Base-by-base conservation (phyloP, 257 asterid species). In the Solanum medicagineum region DNA sequence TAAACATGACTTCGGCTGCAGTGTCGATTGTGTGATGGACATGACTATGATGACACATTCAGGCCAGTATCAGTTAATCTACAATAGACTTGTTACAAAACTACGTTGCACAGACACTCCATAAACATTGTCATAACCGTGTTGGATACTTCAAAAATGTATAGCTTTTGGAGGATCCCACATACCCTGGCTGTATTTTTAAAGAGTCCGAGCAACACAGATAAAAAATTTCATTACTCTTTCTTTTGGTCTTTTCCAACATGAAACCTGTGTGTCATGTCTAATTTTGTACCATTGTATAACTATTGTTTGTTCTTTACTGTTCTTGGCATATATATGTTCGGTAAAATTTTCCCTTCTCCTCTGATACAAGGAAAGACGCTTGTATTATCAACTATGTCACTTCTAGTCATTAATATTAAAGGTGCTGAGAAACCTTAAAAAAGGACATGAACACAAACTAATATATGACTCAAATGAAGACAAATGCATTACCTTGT, bases 401-500 rank as follows among this genome's bases (percentile, higher is more conserved):
- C 20, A 40, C 62, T 14, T 22, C 4, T 75, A 40, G 8, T 75
- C 22, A 71, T 19, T 73, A 42, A 70, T 73, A 11, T 73, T 20
- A 13, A 73, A 6, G 36, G 56, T 44, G 32, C 56, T 20, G 2
- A 73, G 32, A 44, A 73, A 73, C 56, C 56, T 44, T 73, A 45
- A 73, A n/a, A 73, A 51, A 53, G 62, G 83, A 47, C 26, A 82
- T n/a, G 56, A 62, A 12, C 77, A 22, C 44, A 24, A 9, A 0
- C 62, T 12, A 62, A 22, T 42, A 22, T 14, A 26, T 9, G 47
- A 7, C 85, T 82, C 85, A 22, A 60, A 57, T 42, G 73, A 79
- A 79, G 83, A 79, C 65, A 79, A 29, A 82, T 51, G 26, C 42
- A 70, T 62, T 84, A 95, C 98, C 97, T 89, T 95, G 24, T 89